A percentile compares a stretch with the other conserved stretches of the same genome.
These are phyloP conservation scores for Phytophthora hibernalis DNA, from an alignment of 352 stramenopile species.

Conservation along the genomic window DNA sequence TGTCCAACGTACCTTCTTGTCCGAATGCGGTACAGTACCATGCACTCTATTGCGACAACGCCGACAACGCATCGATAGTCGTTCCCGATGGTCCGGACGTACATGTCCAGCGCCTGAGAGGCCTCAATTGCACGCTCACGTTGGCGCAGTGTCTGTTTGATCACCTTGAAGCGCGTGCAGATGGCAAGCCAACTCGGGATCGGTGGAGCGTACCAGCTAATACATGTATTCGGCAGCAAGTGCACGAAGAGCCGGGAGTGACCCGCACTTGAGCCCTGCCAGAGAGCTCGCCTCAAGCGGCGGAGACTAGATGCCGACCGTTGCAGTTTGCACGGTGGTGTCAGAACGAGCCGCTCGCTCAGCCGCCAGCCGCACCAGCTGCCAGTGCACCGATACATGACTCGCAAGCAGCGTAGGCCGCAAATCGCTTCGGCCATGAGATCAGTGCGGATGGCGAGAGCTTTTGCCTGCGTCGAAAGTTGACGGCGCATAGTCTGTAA, in stretches of 20 bases:
- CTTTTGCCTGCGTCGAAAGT: not conserved
- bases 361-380: not conserved
- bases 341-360: not conserved
- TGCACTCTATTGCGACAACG: slow-evolving; percentile 9
- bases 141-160: not conserved
- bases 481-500: not conserved
- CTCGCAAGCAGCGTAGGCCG: not conserved
- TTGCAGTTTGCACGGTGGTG: not conserved
- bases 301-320: not conserved
- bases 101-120: not conserved
- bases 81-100: slow-evolving; percentile 17
- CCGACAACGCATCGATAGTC: slow-evolving; percentile 28
- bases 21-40: not conserved
- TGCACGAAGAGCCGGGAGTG: not conserved
- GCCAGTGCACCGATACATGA: not conserved
- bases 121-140: slow-evolving; percentile 18
- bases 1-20: not conserved
- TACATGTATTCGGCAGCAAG: not conserved
- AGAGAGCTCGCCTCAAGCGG: not conserved
- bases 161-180: not conserved
- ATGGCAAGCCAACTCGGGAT: not conserved
- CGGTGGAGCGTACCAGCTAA: too few relatives aligned
- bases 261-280: not conserved
- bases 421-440: not conserved
- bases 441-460: not conserved